phyloP scores from a whole-genome alignment of 768 basidiomycete genomes.

The Lactarius hatsudake region DNA sequence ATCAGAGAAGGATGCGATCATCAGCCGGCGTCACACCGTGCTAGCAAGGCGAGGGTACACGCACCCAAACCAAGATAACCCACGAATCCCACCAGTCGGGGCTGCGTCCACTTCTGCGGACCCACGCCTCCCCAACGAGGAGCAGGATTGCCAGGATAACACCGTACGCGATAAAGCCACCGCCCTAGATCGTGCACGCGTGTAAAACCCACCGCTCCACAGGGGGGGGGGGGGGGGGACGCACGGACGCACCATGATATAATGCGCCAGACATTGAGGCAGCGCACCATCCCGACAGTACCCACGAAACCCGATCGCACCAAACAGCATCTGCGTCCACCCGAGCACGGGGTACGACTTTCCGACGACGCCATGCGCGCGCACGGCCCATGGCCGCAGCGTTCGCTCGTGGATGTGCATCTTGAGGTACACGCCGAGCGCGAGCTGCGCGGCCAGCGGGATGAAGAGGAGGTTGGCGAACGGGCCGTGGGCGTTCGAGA shows the following conservation, averaged over 20 bases:
- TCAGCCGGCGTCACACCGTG: neutral
- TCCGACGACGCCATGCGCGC: slow-evolving; percentile 74
- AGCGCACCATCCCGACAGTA: slow-evolving; percentile 78
- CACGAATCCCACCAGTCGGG: slow-evolving; percentile 89
- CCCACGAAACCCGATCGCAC: slow-evolving; percentile 66
- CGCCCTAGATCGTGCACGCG: slow-evolving; percentile 46
- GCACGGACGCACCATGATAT: slow-evolving; percentile 60
- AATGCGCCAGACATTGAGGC: slow-evolving; percentile 86
- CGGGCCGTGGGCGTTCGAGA: slow-evolving; percentile 65
- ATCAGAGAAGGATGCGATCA: neutral
- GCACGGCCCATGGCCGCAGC: slow-evolving; percentile 67
- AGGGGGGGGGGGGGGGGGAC: too few species aligned
- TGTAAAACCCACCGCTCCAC: neutral
- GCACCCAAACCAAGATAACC: slow-evolving; percentile 54
- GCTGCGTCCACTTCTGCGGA: slow-evolving; percentile 63
- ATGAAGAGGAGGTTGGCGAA: slow-evolving; percentile 65
- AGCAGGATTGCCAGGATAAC: slow-evolving; percentile 77
- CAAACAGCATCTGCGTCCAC: slow-evolving; percentile 89
- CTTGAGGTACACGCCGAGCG: slow-evolving; percentile 86
- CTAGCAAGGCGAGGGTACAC: slow-evolving; percentile 28
- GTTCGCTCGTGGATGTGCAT: slow-evolving; percentile 82
- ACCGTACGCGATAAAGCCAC: slow-evolving; percentile 87
- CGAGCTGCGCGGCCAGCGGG: slow-evolving; percentile 64
- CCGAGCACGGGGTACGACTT: slow-evolving; percentile 81
- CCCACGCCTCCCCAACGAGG: slow-evolving; percentile 75